These are phyloP conservation scores for Suhomyces sp. DNA, from an alignment of 805 yeast genomes.

Conservation along the genomic window DNA sequence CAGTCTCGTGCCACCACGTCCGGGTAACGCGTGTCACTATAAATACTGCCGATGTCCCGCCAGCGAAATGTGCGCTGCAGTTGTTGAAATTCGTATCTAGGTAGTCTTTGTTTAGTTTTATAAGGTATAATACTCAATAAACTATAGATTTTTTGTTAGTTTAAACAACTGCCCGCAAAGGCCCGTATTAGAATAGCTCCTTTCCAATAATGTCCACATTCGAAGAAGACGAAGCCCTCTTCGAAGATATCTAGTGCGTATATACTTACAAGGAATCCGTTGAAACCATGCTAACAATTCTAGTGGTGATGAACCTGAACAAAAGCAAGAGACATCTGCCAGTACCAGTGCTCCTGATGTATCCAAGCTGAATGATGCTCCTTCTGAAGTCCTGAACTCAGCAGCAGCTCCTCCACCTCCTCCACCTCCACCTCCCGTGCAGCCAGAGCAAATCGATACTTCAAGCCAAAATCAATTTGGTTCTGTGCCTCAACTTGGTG, in stretches of 20 bases:
- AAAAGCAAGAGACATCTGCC: conserved; percentile 3
- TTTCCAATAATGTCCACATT: conserved; percentile 24
- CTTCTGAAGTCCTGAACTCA: neutral
- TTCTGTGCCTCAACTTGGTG: conserved; percentile 16
- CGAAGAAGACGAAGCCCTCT: conserved; percentile 92
- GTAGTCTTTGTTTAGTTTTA: conserved; percentile 19
- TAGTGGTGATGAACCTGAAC: conserved; percentile 12
- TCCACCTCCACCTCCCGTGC: conserved; percentile 4
- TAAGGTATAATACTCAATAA: conserved; percentile 20
- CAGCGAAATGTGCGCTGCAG: neutral
- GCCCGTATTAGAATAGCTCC: neutral
- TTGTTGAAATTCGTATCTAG: neutral
- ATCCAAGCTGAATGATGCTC: neutral
- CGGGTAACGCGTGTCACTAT: neutral
- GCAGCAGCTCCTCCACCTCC: conserved; percentile 5
- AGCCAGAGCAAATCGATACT: neutral
- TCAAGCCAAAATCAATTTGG: conserved; percentile 6
- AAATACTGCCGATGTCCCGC: neutral
- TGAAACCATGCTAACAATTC: conserved; percentile 6
- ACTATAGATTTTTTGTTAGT: conserved; percentile 6
- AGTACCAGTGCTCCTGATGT: neutral
- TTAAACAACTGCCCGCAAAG: conserved; percentile 1
- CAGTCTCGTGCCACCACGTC: neutral
- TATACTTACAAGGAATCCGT: neutral
- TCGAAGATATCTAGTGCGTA: conserved; percentile 78